phyloP scores from a whole-genome alignment of 2,329 filamentous ascomycete genomes.

The Talaromyces marneffei region DNA sequence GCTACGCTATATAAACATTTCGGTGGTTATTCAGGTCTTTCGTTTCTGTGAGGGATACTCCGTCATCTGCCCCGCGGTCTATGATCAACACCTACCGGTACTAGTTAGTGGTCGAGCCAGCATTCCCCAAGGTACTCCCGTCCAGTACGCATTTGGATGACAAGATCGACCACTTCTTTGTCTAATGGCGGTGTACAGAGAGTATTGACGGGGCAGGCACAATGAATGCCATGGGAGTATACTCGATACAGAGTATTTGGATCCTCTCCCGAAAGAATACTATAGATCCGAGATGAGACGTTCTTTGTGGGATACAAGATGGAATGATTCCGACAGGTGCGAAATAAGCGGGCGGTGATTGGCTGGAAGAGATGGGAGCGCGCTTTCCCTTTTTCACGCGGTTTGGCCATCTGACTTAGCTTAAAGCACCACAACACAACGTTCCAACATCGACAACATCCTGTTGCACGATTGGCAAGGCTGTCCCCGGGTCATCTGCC shows the following conservation, averaged over 20 bases:
- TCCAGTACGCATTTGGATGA: conserved; percentile 15
- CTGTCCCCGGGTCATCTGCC: background rate
- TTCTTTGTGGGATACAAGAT: background rate
- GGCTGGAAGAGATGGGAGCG: conserved; percentile 1
- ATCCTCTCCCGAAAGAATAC: background rate
- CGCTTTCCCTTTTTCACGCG: conserved; percentile 9
- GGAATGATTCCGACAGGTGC: conserved; percentile 1
- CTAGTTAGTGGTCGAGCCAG: conserved; percentile 2
- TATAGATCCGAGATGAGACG: no score
- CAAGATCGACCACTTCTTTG: background rate
- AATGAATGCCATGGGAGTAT: background rate
- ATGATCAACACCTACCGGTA: background rate
- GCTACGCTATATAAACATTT: background rate
- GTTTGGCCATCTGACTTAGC: background rate
- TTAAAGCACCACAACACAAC: background rate
- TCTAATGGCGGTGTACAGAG: background rate
- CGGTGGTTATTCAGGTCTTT: background rate
- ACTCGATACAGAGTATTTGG: background rate
- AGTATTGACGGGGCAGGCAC: background rate
- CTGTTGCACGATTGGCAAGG: background rate
- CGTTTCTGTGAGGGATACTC: background rate
- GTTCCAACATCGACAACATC: background rate
- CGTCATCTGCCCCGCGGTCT: background rate
- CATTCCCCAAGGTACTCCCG: conserved; percentile 22
- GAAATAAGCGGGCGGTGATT: conserved; percentile 9